Base-by-base conservation (phyloP, 1,139 yeast genomes). In the Petasospora rhodanensis region DNA sequence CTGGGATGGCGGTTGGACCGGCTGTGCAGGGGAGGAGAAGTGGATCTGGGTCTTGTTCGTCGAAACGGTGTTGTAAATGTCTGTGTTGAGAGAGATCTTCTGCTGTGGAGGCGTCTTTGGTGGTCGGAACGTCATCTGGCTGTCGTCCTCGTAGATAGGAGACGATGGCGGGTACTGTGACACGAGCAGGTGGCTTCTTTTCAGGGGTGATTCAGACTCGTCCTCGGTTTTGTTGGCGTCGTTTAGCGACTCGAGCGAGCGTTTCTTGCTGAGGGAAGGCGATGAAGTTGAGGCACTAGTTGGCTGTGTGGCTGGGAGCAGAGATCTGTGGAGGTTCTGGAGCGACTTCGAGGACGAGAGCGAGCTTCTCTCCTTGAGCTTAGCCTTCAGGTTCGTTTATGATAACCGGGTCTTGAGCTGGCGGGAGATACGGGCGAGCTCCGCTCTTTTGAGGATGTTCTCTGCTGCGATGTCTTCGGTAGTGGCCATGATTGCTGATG, bases 371-470 rank as follows among this genome's bases (percentile, higher is more conserved):
- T 33, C 39, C 23, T 39, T 38, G 18, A 37, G 23, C 20, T 41
- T 42, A 13, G 41, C 41, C 40, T 56, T 59, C 14, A 58, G 32
- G 13, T 63, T 65, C 3, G 68, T 66, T 38, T 56, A 61, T 16
- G 59, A 56, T 14, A 64, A 45, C 37, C 62, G 56, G 8, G 59
- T 50, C 42, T 61, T 62, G 16, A 64, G 43, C 38, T 62, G 68
- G 35, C 67, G 49, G 2, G 69, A 61, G 34, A 64, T 58, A 34
- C 66, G 55, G 6, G 68, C 65, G 6, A 64, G 52, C 38, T 63
- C 68, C 4, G 64, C 69, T 32, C 68, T 52, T 38, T 62, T 62
- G 30, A 64, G 46, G 27, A 64, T 62, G 38, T 56, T 60, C 35
- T 62, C 64, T 13, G 68, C 66, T 12, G 62, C 62, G 16, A 52